A percentile compares a stretch with the other conserved stretches of the same genome.
These are phyloP conservation scores for Curvularia sp. DNA, from an alignment of 2,329 filamentous ascomycete genomes.

Conservation along the genomic window DNA sequence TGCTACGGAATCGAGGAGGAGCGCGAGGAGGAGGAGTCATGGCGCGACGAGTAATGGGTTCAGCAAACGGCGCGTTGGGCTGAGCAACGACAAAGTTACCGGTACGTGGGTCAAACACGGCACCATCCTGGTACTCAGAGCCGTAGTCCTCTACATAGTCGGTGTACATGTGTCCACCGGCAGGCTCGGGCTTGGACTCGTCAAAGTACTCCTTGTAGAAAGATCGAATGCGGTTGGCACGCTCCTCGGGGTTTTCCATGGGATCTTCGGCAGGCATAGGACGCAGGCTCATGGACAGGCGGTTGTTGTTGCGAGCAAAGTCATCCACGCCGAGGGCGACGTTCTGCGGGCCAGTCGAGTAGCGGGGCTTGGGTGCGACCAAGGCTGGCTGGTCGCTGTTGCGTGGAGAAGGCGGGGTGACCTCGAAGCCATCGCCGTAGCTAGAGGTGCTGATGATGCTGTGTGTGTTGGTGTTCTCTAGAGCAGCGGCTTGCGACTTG, in stretches of 20 bases:
- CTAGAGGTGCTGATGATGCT: constrained; percentile 59
- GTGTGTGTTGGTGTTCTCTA: constrained; percentile 42
- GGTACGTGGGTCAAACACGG: constrained; percentile 62
- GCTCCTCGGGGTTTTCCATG: constrained; percentile 88
- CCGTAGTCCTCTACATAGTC: constrained; percentile 80
- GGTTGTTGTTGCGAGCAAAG: constrained; percentile 52
- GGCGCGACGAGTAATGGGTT: constrained; percentile 84
- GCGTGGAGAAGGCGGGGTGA: constrained; percentile 54
- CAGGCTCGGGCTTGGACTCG: constrained; percentile 66
- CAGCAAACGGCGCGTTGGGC: constrained; percentile 69
- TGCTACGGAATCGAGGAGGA: constrained; percentile 61
- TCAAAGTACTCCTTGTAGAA: constrained; percentile 99
- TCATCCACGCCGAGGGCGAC: constrained; percentile 42
- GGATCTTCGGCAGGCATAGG: constrained; percentile 88
- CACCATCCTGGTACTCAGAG: constrained; percentile 70
- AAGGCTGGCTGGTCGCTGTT: constrained; percentile 32
- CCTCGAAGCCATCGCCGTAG: constrained; percentile 62
- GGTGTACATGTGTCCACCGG: constrained; percentile 46
- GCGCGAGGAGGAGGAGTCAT: constrained; percentile 91
- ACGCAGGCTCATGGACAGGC: constrained; percentile 70
- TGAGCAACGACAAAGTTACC: constrained; percentile 66
- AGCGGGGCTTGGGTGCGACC: constrained; percentile 40
- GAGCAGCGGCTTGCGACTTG: constrained; percentile 47
- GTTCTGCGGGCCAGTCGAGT: constrained; percentile 26
- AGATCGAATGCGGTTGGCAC: constrained; percentile 94